Conservation (phyloP, 345 rosid genomes). For the Eucalyptus curtisii region DNA sequence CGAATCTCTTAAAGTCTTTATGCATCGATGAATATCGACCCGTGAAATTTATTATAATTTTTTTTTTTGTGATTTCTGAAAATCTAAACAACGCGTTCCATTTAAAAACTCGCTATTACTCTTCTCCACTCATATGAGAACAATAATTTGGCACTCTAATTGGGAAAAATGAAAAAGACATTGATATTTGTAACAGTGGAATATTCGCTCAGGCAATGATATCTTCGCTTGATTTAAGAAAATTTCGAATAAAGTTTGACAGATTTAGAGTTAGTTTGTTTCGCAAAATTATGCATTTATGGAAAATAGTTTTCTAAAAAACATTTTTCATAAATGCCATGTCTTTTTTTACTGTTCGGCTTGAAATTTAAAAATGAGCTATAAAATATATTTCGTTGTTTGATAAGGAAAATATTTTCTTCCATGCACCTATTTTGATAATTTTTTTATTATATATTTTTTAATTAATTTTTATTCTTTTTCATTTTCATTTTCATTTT, state of each 20-base stretch:
- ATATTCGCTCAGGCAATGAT: neutral
- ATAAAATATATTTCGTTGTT: too few species aligned
- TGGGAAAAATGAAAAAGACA: too few species aligned
- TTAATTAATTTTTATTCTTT: too few species aligned
- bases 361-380: too few species aligned
- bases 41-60: neutral
- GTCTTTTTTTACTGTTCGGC: accelerated
- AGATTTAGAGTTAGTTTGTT: accelerated
- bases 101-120: neutral
- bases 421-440: too few species aligned
- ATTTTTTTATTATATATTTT: too few species aligned
- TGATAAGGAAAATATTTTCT: too few species aligned
- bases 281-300: too few species aligned
- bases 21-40: accelerated
- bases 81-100: neutral
- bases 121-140: neutral
- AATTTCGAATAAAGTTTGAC: accelerated
- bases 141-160: neutral
- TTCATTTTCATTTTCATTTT: accelerated
- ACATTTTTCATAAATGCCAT: accelerated
- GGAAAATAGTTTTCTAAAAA: too few species aligned
- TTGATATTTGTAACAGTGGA: neutral
- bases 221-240: neutral
- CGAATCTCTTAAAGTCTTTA: neutral
- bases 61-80: neutral